These are phyloP conservation scores for Neoboletus brunneissimus DNA, from an alignment of 768 basidiomycete genomes.

Conservation along the genomic window DNA sequence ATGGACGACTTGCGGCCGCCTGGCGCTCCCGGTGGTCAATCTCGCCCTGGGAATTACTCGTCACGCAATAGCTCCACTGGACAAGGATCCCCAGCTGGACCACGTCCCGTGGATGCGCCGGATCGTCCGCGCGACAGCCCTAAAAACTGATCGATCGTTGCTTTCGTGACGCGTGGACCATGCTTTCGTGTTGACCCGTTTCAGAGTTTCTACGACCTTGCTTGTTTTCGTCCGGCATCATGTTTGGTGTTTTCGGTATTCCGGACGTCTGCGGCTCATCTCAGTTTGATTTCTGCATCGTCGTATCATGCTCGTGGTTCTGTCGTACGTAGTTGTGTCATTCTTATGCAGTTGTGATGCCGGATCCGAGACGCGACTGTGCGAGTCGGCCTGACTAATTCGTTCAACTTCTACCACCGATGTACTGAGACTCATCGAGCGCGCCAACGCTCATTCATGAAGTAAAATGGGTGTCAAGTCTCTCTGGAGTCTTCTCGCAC, in stretches of 20 bases:
- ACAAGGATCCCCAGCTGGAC: constrained; percentile 51
- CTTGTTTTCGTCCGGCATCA: constrained; percentile 16
- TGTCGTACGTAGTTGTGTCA: constrained; percentile 10
- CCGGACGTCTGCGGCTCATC: constrained; percentile 17
- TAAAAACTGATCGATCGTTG: constrained; percentile 20
- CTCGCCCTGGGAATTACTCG: constrained; percentile 31
- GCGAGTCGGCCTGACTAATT: neutral
- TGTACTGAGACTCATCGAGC: neutral
- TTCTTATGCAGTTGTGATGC: neutral
- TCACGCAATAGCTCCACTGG: constrained; percentile 53
- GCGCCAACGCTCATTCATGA: neutral
- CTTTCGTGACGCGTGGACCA: constrained; percentile 7
- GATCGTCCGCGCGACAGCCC: constrained; percentile 17
- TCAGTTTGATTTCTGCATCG: constrained; percentile 19
- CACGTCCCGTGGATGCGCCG: constrained; percentile 30
- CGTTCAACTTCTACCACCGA: neutral
- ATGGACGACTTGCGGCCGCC: constrained; percentile 33
- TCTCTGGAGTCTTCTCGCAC: constrained; percentile 86
- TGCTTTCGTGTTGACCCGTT: constrained; percentile 6
- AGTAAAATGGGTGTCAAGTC: constrained; percentile 90
- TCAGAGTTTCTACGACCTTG: constrained; percentile 11
- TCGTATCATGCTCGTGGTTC: constrained; percentile 3
- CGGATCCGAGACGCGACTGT: neutral
- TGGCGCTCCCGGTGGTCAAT: constrained; percentile 24
- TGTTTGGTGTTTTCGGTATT: constrained; percentile 13